These are phyloP conservation scores for Tetraselmis striata DNA, from an alignment of 139 green algal species.

Conservation along the genomic window DNA sequence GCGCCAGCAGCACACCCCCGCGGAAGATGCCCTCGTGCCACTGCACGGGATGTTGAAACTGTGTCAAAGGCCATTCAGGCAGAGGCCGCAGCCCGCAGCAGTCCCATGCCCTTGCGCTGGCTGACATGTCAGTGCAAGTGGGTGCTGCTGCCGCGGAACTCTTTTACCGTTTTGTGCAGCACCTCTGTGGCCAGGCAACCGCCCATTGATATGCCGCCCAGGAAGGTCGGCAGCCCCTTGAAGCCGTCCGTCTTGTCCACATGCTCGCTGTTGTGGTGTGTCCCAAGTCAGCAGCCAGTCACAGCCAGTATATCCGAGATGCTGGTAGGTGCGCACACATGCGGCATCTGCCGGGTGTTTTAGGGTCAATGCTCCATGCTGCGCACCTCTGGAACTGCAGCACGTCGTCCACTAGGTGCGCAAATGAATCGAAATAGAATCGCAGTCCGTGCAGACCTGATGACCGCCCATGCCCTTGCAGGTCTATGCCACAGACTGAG, in stretches of 20 bases:
- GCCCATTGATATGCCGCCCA: conserved; percentile 53
- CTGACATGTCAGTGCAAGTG: too few species aligned
- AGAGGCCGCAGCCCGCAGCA: too few species aligned
- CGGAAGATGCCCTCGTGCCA: conserved; percentile 20
- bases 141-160: too few species aligned
- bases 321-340: too few species aligned
- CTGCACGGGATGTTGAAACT: too few species aligned
- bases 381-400: conserved; percentile 34
- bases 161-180: neutral
- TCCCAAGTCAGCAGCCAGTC: neutral
- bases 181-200: conserved; percentile 44
- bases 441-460: conserved; percentile 36
- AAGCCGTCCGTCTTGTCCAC: conserved; percentile 19
- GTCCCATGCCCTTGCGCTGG: too few species aligned
- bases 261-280: conserved; percentile 6
- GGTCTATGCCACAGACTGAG: conserved; percentile 54
- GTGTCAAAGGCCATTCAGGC: too few species aligned
- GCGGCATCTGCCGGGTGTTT: too few species aligned
- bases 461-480: conserved; percentile 50
- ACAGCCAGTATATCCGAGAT: neutral
- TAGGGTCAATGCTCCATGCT: neutral
- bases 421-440: conserved; percentile 46
- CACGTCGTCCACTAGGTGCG: conserved; percentile 57
- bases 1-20: conserved; percentile 50
- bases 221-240: conserved; percentile 42